Conservation (phyloP, 2,329 filamentous ascomycete genomes). For the Fusarium cicatricum region DNA sequence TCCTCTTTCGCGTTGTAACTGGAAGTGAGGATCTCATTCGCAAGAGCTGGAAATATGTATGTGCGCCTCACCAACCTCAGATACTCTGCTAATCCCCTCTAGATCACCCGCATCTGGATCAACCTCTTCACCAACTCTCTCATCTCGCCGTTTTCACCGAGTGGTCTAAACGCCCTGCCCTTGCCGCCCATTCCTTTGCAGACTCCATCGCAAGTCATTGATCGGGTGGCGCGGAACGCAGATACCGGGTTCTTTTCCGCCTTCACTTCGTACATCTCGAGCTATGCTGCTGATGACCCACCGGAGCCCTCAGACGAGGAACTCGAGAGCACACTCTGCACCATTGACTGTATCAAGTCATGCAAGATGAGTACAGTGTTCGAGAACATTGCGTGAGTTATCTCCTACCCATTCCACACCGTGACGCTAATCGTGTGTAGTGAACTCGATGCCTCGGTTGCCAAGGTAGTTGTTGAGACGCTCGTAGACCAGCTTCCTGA, state of each 20-base stretch:
- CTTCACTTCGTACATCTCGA: conserved; percentile 97
- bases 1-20: conserved; percentile 92
- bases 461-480: conserved; percentile 63
- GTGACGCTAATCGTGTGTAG: conserved; percentile 37
- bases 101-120: conserved; percentile 90
- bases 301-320: conserved; percentile 98
- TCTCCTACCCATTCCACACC: not conserved
- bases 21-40: conserved; percentile 82
- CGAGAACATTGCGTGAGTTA: conserved; percentile 77
- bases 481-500: conserved; percentile 88
- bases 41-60: conserved; percentile 80
- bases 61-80: conserved; percentile 45
- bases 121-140: conserved; percentile 97
- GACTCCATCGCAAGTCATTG: conserved; percentile 90
- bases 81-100: conserved; percentile 36
- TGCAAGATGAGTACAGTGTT: conserved; percentile 87
- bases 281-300: conserved; percentile 96
- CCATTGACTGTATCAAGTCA: conserved; percentile 91
- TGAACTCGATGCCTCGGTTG: conserved; percentile 47
- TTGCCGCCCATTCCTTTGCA: conserved; percentile 88
- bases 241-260: conserved; percentile 92
- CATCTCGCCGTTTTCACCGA: conserved; percentile 79
- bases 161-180: conserved; percentile 69
- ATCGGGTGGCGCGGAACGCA: conserved; percentile 78
- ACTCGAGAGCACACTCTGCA: conserved; percentile 92